phyloP scores from a whole-genome alignment of 257 asterid species.

The Solanum habrochaites region DNA sequence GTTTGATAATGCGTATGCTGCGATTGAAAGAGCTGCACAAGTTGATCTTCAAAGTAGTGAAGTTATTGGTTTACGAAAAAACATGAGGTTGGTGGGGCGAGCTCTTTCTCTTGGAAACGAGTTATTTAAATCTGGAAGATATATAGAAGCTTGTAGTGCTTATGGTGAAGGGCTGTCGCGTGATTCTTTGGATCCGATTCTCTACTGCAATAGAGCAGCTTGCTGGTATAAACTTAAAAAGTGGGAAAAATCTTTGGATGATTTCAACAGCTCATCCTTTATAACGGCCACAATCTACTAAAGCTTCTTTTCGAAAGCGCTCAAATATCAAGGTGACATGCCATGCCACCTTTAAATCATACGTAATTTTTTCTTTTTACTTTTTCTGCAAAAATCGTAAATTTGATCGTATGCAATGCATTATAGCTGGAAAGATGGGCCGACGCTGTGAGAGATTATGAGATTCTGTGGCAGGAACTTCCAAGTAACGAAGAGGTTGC shows the following conservation, averaged over 20 bases:
- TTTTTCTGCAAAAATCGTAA: conserved; percentile 2
- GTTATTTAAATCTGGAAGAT: conserved; percentile 50
- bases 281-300: conserved; percentile 46
- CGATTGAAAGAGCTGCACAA: conserved; percentile 46
- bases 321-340: conserved; percentile 43
- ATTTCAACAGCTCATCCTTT: conserved; percentile 60
- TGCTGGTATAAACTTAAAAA: conserved; percentile 65
- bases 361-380: not conserved
- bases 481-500: conserved; percentile 69
- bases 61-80: conserved; percentile 29
- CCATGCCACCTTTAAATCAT: not conserved
- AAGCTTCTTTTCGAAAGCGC: conserved; percentile 63
- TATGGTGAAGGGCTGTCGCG: conserved; percentile 55
- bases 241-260: conserved; percentile 57
- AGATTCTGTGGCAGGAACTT: conserved; percentile 45
- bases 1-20: conserved; percentile 44
- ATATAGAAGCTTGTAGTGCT: conserved; percentile 59
- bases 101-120: conserved; percentile 69
- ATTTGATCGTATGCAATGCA: conserved; percentile 42
- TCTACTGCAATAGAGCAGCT: conserved; percentile 74
- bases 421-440: conserved; percentile 78
- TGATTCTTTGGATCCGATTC: conserved; percentile 50
- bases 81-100: conserved; percentile 36
- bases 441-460: conserved; percentile 86
- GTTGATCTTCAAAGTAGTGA: conserved; percentile 39